These are phyloP conservation scores for Arthrocladium fulminans DNA, from an alignment of 2,329 filamentous ascomycete genomes.

Conservation along the genomic window DNA sequence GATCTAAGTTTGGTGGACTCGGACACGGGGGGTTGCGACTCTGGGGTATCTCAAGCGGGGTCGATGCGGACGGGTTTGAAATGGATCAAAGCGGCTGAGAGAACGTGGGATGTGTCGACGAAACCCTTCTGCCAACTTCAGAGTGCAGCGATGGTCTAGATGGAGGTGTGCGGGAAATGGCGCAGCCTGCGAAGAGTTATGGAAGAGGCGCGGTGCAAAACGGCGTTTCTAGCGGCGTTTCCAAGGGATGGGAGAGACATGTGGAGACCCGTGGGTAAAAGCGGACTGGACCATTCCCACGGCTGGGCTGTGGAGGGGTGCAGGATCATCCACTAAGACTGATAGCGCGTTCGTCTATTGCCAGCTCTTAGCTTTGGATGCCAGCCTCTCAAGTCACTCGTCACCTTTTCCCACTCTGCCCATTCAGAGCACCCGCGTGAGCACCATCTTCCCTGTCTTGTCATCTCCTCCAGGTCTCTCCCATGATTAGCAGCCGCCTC, in stretches of 20 bases:
- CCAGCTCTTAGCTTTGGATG: not conserved
- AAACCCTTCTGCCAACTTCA: not conserved
- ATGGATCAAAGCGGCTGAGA: not conserved
- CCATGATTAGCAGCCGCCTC: slow-evolving; percentile 1
- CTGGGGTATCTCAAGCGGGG: slow-evolving; percentile 1
- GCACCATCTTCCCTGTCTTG: slow-evolving; percentile 1
- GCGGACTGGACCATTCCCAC: no score
- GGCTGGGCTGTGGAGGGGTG: no score
- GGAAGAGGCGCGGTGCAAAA: not conserved
- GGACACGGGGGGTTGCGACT: not conserved
- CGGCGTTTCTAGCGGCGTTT: not conserved
- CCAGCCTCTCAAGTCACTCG: not conserved
- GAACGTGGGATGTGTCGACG: not conserved
- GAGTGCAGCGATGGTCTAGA: not conserved
- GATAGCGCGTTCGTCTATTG: not conserved
- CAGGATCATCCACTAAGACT: not conserved
- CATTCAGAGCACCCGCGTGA: slow-evolving; percentile 6
- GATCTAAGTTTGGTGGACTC: not conserved
- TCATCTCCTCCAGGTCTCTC: not conserved
- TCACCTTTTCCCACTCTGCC: not conserved
- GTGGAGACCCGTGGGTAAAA: no score
- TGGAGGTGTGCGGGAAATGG: slow-evolving; percentile 5
- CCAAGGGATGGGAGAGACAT: no score
- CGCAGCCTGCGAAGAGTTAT: slow-evolving; percentile 6
- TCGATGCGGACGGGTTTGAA: slow-evolving; percentile 5